Conservation (phyloP, 495 filamentous ascomycete species). For the Tuber microsphaerosporum region DNA sequence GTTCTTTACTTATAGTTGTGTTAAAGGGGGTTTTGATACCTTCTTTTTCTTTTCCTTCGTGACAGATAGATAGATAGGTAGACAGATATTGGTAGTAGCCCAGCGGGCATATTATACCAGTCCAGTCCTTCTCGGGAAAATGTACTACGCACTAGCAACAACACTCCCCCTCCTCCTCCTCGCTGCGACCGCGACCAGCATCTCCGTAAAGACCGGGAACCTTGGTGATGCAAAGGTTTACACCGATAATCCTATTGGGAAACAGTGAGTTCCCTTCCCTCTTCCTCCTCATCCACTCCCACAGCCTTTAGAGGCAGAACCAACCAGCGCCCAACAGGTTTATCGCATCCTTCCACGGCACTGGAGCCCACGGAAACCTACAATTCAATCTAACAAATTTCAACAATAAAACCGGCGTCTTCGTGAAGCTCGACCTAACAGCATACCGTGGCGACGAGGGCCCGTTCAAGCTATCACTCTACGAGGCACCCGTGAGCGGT, state of each 20-base stretch:
- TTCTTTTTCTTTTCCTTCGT: background rate
- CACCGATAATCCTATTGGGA: background rate
- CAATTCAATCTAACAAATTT: background rate
- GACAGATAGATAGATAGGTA: background rate
- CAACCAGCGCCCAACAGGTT: background rate
- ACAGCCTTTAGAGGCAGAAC: background rate
- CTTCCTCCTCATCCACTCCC: background rate
- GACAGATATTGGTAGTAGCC: background rate
- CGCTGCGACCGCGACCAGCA: background rate
- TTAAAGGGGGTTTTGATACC: background rate
- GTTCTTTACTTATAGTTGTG: background rate
- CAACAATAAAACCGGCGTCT: background rate
- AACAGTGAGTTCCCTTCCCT: background rate
- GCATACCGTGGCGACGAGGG: background rate
- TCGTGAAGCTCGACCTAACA: background rate
- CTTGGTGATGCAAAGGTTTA: background rate
- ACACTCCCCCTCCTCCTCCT: background rate
- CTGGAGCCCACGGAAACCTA: background rate
- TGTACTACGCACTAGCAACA: background rate
- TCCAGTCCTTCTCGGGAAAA: background rate
- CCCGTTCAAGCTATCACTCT: background rate
- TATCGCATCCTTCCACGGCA: background rate
- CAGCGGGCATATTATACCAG: background rate
- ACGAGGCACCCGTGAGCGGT: background rate
- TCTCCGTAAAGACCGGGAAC: background rate